Conservation (phyloP, 306 rosid species). For the Leucaena leucocephala region DNA sequence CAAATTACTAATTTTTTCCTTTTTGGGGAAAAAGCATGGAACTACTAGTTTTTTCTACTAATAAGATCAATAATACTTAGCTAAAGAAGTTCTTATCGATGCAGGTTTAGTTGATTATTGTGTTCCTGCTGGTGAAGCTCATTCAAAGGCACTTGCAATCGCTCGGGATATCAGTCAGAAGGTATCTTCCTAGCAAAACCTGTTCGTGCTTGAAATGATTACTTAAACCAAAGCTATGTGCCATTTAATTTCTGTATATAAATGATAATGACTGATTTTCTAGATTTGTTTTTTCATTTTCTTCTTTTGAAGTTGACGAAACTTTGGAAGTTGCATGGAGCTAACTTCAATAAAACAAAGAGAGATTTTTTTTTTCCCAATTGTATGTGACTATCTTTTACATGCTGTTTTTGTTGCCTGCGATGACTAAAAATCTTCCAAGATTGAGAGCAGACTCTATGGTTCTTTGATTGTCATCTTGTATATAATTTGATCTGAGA, state of each 20-base stretch:
- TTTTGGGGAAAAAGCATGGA: constrained; percentile 1
- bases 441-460: background rate
- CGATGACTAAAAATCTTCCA: background rate
- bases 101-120: constrained; percentile 89
- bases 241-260: background rate
- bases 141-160: constrained; percentile 72
- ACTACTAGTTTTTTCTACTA: background rate
- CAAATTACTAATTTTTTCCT: background rate
- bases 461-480: background rate
- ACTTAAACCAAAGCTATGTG: background rate
- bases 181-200: constrained; percentile 46
- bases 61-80: constrained; percentile 17
- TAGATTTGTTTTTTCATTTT: constrained; percentile 17
- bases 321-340: background rate
- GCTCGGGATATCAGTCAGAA: constrained; percentile 78
- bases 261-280: background rate
- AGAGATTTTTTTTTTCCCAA: background rate
- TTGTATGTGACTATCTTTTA: background rate
- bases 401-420: background rate
- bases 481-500: background rate
- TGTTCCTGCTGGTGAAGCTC: constrained; percentile 81
- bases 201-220: constrained; percentile 24
- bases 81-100: constrained; percentile 26
- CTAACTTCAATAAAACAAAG: background rate
- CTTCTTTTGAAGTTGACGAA: constrained; percentile 26